Base-by-base conservation (phyloP, 2,329 filamentous ascomycete genomes). In the Fusarium vanettenii region DNA sequence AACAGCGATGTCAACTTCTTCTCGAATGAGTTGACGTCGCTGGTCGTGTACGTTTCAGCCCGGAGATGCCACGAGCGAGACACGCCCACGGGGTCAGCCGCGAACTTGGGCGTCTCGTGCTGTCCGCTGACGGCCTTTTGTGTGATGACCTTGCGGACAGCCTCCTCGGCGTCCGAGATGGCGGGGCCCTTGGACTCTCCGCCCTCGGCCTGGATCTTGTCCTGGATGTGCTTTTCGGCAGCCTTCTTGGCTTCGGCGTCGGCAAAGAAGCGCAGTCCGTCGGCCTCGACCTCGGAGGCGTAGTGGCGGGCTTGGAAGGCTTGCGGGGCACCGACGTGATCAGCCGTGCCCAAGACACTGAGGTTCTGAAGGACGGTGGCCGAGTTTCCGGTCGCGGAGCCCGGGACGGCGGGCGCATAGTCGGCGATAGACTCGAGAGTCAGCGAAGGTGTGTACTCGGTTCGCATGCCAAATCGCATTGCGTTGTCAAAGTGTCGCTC, bases 11-110 rank as follows among this genome's bases (percentile, higher is more conserved):
- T 72, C 56, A 86, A 65, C 81, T 86, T 86, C 31, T 71, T 80
- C 80, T 86, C 81, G 66, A 86, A 86, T 43, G 75, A 79, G 60
- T 80, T 79, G 57, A 81, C 79, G 33, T 85, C 80, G 55, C 71
- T 76, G 16, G 69, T 69, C 22, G 74, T 73, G 74, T 85, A 86
- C 50, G 84, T 83, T 72, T 81, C 81, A 16, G 82, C 78, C 64
- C 82, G 79, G 66, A 85, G 69, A 55, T 85, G 84, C 80, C 81
- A 82, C 71, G 80, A 80, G 65, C 82, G 79, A 48, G 84, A 78
- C 43, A 83, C 48, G 22, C 79, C 81, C 7, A 82, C 70, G 7
- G 82, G 76, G 31, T 85, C 82, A 41, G 72, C 69, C 18, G 81
- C 79, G 62, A 80, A 81, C 74, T 77, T 74, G 43, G 83, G 80